A percentile compares a stretch with the other conserved stretches of the same genome.
These are phyloP conservation scores for Mycosphaerella sp. DNA, from an alignment of 2,329 filamentous ascomycete species.

Conservation along the genomic window DNA sequence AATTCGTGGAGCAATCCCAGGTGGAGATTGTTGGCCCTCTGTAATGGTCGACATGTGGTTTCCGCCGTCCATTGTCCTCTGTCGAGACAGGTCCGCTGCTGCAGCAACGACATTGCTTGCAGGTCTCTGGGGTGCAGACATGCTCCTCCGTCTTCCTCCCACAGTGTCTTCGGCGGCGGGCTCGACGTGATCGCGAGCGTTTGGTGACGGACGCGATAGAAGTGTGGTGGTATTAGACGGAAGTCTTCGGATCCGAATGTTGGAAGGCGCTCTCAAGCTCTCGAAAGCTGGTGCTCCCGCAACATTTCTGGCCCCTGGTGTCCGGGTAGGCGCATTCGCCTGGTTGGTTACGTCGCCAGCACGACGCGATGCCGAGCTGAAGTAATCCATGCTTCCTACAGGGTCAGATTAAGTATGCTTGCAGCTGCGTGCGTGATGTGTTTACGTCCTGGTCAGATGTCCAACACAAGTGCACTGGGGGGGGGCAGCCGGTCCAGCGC, in stretches of 20 bases:
- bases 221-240: slow-evolving; percentile 15
- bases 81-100: slow-evolving; percentile 21
- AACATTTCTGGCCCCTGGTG: slow-evolving; percentile 18
- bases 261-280: slow-evolving; percentile 29
- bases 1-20: slow-evolving; percentile 3
- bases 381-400: slow-evolving; percentile 25
- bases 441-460: not conserved
- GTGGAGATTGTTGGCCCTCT: slow-evolving; percentile 22
- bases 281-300: slow-evolving; percentile 25
- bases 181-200: slow-evolving; percentile 8
- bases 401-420: not conserved
- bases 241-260: slow-evolving; percentile 30
- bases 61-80: slow-evolving; percentile 22
- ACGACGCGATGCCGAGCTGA: slow-evolving; percentile 18
- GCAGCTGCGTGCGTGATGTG: too few relatives aligned
- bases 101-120: slow-evolving; percentile 15
- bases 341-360: slow-evolving; percentile 15
- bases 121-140: slow-evolving; percentile 30
- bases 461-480: not conserved
- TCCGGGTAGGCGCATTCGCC: slow-evolving; percentile 14
- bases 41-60: slow-evolving; percentile 27
- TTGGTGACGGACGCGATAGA: slow-evolving; percentile 16
- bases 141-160: slow-evolving; percentile 28
- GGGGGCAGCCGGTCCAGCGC: too few relatives aligned
- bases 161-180: slow-evolving; percentile 13